Base-by-base conservation (phyloP, 129 eudicot species). In the Daucus carota region DNA sequence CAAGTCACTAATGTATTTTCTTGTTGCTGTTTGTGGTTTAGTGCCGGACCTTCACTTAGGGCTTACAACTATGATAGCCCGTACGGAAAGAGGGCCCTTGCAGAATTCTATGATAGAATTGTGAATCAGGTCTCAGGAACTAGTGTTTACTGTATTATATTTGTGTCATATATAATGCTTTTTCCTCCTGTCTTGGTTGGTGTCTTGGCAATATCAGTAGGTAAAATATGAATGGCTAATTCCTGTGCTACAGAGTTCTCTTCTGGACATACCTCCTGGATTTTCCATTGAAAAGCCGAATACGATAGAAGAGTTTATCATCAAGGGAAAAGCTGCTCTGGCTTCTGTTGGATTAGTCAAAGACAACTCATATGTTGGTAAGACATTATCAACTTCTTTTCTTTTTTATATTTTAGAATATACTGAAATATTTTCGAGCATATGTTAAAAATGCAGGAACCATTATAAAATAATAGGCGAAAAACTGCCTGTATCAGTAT, bases 21-120 rank as follows among this genome's bases (percentile, higher is more conserved):
- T 41, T 80, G 44, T 60, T 80, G 16, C 43, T 20, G 32, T 79
- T 28, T 60, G 33, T 79, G 62, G 81, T 82, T 73, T 90, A 94
- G 98, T 85, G 98, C 98, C 73, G 98, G 98, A 73, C 98, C 93
- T 59, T 81, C 93, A 81, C 88, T 94, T 8, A 91, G 98, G 75
- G 96, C 97, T 59, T 94, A 89, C 75, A 94, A 94, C 70, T 94
- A 94, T 76, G 98, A 94, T 76, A 94, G 98, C 78, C 72, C 84
- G 5, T 91, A 84, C 70, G 98, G 98, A 60, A 94, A 94, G 81
- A 91, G 70, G 74, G 98, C 98, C 75, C 83, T 94, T 72, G 74
- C 83, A 83, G 81, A 86, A 81, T 75, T 94, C 86, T 94, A 94
- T 73, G 86, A 80, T 82, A 96, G 97, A 82, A 79, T 94, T 66